Conservation (phyloP, 768 basidiomycete genomes). For the Trametes maxima region DNA sequence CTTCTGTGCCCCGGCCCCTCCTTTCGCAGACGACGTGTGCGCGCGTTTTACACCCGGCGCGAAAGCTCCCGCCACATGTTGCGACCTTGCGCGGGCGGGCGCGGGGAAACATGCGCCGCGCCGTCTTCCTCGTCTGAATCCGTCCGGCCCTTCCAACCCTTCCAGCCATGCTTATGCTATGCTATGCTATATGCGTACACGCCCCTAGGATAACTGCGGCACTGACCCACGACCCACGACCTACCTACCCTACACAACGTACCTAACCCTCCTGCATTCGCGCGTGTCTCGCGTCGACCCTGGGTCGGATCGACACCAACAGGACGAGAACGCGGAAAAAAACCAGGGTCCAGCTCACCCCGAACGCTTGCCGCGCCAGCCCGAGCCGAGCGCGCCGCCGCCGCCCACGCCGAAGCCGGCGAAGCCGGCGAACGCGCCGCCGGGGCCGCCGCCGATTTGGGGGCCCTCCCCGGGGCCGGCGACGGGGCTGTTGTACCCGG, state of each 20-base stretch:
- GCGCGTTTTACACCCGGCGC: no score
- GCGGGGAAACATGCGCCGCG: no score
- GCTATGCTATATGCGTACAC: background rate
- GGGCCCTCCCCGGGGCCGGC: constrained; percentile 31
- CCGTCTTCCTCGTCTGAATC: background rate
- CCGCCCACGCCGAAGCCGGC: constrained; percentile 50
- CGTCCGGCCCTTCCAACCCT: background rate
- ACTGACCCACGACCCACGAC: background rate
- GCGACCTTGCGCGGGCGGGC: no score
- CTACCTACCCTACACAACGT: background rate
- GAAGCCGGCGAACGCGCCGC: constrained; percentile 51
- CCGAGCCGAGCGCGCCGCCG: constrained; percentile 37
- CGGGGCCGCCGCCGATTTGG: constrained; percentile 32
- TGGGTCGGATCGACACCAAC: no score
- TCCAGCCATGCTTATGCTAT: background rate
- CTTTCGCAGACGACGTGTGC: no score
- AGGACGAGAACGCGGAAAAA: background rate
- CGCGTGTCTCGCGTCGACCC: no score
- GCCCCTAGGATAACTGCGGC: background rate
- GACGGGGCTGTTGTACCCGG: constrained; percentile 33
- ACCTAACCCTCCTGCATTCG: background rate
- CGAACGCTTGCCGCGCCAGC: constrained; percentile 32
- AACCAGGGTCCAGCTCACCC: background rate
- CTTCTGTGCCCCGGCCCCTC: background rate
- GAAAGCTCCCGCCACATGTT: no score